phyloP scores from a whole-genome alignment of 2,329 filamentous ascomycete species.

The Exophiala calicioides region DNA sequence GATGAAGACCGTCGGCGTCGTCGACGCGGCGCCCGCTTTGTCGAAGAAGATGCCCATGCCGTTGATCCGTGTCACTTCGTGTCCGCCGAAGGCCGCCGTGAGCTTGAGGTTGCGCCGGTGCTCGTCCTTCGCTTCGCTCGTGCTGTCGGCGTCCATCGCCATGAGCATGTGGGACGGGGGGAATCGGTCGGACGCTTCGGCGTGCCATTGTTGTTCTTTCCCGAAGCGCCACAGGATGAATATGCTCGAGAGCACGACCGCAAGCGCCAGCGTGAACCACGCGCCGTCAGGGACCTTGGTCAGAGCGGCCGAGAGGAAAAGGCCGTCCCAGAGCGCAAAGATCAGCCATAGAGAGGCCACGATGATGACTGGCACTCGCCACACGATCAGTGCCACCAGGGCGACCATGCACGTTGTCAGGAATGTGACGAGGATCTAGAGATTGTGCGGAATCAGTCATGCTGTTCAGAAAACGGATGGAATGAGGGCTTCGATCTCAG shows the following conservation, averaged over 20 bases:
- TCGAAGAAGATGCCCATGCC: slow-evolving; percentile 76
- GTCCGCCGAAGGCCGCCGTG: slow-evolving; percentile 38
- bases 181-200: slow-evolving; percentile 52
- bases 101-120: slow-evolving; percentile 6
- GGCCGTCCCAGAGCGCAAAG: slow-evolving; percentile 67
- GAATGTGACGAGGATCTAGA: slow-evolving; percentile 65
- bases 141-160: neutral
- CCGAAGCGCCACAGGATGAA: slow-evolving; percentile 78
- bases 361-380: slow-evolving; percentile 33
- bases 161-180: slow-evolving; percentile 13
- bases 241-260: slow-evolving; percentile 61
- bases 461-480: too few relatives aligned
- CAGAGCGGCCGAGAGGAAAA: slow-evolving; percentile 69
- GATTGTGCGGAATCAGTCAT: too few relatives aligned
- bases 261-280: slow-evolving; percentile 73
- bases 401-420: slow-evolving; percentile 75
- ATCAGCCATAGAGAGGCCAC: slow-evolving; percentile 63
- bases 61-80: slow-evolving; percentile 49
- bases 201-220: slow-evolving; percentile 74
- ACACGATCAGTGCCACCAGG: slow-evolving; percentile 39
- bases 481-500: too few relatives aligned
- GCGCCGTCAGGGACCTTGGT: slow-evolving; percentile 73
- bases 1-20: slow-evolving; percentile 66
- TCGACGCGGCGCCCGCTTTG: slow-evolving; percentile 59
- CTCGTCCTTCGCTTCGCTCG: neutral